Percentiles rank a stretch among this genome's conserved stretches.
phyloP scores from a whole-genome alignment of 805 yeast species.

The Torulaspora quercuum region DNA sequence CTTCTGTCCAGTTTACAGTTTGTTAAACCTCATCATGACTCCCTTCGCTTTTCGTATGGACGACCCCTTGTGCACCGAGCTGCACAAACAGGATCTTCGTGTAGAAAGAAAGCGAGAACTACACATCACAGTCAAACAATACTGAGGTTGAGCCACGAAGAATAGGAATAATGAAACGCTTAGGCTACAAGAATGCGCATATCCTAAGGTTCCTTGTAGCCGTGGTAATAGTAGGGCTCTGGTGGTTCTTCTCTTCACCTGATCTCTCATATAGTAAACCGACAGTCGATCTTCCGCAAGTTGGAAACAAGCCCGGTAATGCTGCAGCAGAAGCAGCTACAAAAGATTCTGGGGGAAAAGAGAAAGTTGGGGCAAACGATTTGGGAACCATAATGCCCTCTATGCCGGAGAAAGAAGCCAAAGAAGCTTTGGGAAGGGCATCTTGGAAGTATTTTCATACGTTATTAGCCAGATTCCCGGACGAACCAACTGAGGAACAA shows the following conservation, averaged over 20 bases:
- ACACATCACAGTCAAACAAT: background rate
- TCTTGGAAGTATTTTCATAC: constrained; percentile 94
- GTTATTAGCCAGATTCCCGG: constrained; percentile 88
- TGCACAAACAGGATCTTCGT: no score
- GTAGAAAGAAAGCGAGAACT: background rate
- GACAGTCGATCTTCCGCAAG: constrained; percentile 9
- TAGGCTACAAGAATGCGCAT: constrained; percentile 8
- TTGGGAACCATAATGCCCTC: constrained; percentile 77
- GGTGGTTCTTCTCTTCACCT: constrained; percentile 27
- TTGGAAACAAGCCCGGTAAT: constrained; percentile 5
- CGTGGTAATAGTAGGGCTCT: constrained; percentile 20
- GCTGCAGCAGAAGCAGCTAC: background rate
- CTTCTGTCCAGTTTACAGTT: no score
- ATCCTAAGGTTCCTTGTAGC: constrained; percentile 18
- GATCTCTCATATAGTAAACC: constrained; percentile 32
- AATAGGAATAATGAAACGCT: constrained; percentile 10
- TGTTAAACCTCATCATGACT: no score
- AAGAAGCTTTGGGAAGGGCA: constrained; percentile 82
- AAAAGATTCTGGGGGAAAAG: no score
- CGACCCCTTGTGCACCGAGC: constrained; percentile 6
- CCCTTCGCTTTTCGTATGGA: background rate
- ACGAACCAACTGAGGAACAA: constrained; percentile 63
- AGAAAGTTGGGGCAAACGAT: constrained; percentile 2
- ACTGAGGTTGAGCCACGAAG: no score
- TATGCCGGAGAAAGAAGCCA: constrained; percentile 70